These are phyloP conservation scores for Hyaloperonospora brassicae DNA, from an alignment of 352 stramenopile species.

Conservation along the genomic window DNA sequence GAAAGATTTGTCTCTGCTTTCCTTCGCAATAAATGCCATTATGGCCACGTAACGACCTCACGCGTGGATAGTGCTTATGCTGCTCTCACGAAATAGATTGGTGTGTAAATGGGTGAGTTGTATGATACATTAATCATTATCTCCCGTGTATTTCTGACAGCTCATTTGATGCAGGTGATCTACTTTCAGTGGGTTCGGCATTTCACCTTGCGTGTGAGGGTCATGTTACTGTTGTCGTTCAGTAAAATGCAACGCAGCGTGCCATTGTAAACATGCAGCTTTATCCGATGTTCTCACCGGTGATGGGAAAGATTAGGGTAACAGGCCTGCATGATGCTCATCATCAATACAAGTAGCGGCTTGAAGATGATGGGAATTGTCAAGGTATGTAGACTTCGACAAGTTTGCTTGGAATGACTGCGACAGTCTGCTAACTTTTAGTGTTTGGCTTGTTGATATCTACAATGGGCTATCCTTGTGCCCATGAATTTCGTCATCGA, in stretches of 20 bases:
- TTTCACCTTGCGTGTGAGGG: too few relatives aligned
- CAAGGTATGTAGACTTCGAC: too few relatives aligned
- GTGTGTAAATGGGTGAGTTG: not conserved
- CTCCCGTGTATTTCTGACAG: not conserved
- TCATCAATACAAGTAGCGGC: too few relatives aligned
- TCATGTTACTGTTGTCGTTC: not conserved
- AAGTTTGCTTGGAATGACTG: too few relatives aligned
- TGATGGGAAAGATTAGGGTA: slow-evolving; percentile 1
- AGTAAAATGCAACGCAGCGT: not conserved
- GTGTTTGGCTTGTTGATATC: too few relatives aligned
- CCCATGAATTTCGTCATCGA: too few relatives aligned
- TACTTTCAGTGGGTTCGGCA: not conserved
- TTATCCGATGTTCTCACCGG: not conserved
- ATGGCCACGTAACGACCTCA: not conserved
- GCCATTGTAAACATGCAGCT: slow-evolving; percentile 1
- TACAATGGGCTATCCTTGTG: too few relatives aligned
- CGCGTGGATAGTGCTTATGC: not conserved
- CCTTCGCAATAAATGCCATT: not conserved
- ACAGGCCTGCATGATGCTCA: not conserved
- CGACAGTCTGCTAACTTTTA: too few relatives aligned
- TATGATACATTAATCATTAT: not conserved
- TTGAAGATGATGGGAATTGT: not conserved
- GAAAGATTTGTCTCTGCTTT: not conserved
- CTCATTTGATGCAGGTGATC: not conserved
- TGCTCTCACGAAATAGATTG: not conserved